Percentiles rank a stretch among this genome's conserved stretches.
phyloP scores from a whole-genome alignment of 805 yeast genomes.

The Candida berthetii region DNA sequence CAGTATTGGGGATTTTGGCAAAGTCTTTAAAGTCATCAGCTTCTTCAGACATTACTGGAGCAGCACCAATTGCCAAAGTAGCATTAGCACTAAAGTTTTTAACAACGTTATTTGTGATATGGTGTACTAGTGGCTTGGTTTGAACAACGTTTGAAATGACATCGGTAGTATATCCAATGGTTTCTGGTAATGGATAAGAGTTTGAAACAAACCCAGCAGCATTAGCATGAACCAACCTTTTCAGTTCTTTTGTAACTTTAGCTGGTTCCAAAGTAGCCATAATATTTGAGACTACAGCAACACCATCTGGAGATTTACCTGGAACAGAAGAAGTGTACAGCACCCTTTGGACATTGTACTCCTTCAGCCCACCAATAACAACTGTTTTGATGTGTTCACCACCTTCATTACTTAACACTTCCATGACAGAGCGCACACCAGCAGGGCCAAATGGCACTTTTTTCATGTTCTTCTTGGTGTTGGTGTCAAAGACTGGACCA shows the following conservation, averaged over 20 bases:
- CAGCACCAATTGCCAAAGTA: constrained; percentile 74
- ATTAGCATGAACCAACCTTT: constrained; percentile 7
- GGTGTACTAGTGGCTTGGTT: constrained; percentile 67
- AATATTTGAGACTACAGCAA: constrained; percentile 83
- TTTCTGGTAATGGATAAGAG: background rate
- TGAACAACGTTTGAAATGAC: constrained; percentile 18
- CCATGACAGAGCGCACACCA: constrained; percentile 53
- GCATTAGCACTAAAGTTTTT: constrained; percentile 86
- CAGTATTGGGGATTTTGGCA: constrained; percentile 44
- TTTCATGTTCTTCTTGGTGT: constrained; percentile 56
- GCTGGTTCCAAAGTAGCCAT: constrained; percentile 59
- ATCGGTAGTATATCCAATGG: background rate
- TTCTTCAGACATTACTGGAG: constrained; percentile 86
- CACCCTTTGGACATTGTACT: constrained; percentile 52
- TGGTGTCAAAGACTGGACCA: constrained; percentile 72
- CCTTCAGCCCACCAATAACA: constrained; percentile 76
- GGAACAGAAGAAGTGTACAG: constrained; percentile 41
- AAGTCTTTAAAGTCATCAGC: constrained; percentile 62
- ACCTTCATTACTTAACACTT: constrained; percentile 31
- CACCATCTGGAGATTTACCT: constrained; percentile 60
- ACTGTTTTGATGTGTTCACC: constrained; percentile 48
- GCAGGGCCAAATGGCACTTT: constrained; percentile 60
- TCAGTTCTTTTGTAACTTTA: constrained; percentile 37
- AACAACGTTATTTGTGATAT: constrained; percentile 85
- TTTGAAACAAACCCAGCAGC: constrained; percentile 5